phyloP scores from a whole-genome alignment of 2,329 filamentous ascomycete genomes.

The Penicillium polonicum region DNA sequence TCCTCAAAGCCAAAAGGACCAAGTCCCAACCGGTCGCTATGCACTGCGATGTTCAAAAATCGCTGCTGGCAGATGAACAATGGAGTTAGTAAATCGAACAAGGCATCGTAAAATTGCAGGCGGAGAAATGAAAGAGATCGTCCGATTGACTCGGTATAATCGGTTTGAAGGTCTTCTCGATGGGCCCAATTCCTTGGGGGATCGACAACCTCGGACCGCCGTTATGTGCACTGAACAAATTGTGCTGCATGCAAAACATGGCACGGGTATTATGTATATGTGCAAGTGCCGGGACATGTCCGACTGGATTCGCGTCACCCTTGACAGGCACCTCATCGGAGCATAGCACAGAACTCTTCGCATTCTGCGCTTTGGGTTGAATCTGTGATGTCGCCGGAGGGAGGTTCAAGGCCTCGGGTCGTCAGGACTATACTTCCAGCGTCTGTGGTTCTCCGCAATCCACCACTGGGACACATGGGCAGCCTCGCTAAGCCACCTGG shows the following conservation, averaged over 20 bases:
- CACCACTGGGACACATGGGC: slow-evolving; percentile 41
- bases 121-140: background rate
- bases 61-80: background rate
- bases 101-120: background rate
- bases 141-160: background rate
- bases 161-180: background rate
- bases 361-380: background rate
- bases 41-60: background rate
- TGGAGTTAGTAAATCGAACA: background rate
- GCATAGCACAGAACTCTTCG: background rate
- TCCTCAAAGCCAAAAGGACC: background rate
- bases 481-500: slow-evolving; percentile 37
- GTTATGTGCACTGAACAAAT: background rate
- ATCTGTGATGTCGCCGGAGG: background rate
- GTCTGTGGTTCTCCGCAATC: slow-evolving; percentile 36
- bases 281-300: background rate
- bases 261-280: background rate
- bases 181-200: background rate
- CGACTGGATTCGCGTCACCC: background rate
- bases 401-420: background rate
- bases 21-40: background rate
- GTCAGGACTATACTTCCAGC: slow-evolving; percentile 20
- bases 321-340: background rate
- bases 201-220: background rate
- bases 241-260: background rate